These are phyloP conservation scores for Phaeolepiota aurea DNA, from an alignment of 768 basidiomycete species.

Conservation along the genomic window DNA sequence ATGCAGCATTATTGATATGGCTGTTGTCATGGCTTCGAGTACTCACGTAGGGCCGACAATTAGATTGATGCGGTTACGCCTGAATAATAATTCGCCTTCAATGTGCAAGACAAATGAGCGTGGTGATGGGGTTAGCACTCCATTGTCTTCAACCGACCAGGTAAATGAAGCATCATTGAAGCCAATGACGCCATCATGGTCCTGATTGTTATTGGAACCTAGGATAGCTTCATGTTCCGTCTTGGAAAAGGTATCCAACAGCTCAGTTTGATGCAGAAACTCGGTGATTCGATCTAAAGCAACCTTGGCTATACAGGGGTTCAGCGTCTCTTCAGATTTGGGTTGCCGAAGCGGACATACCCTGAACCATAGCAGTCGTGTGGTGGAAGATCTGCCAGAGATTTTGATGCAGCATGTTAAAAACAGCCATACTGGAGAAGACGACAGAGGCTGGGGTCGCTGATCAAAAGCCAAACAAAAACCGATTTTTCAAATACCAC, in stretches of 20 bases:
- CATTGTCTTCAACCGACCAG: slow-evolving; percentile 34
- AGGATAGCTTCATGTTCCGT: neutral
- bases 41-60: slow-evolving; percentile 47
- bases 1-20: neutral
- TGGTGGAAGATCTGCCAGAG: slow-evolving; percentile 24
- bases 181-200: slow-evolving; percentile 28
- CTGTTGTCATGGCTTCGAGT: neutral
- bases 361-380: slow-evolving; percentile 4
- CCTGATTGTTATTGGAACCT: neutral
- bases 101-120: slow-evolving; percentile 44
- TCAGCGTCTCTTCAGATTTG: slow-evolving; percentile 2
- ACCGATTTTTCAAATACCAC: neutral
- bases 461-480: neutral
- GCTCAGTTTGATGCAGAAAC: slow-evolving; percentile 19
- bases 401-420: slow-evolving; percentile 47
- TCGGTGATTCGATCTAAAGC: slow-evolving; percentile 46
- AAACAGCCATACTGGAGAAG: slow-evolving; percentile 46
- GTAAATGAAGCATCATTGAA: slow-evolving; percentile 46
- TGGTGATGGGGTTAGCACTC: slow-evolving; percentile 25
- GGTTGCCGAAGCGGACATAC: slow-evolving; percentile 1
- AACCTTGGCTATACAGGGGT: slow-evolving; percentile 37
- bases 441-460: slow-evolving; percentile 25
- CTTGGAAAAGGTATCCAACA: slow-evolving; percentile 22
- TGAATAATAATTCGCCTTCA: slow-evolving; percentile 48
- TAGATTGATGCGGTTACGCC: slow-evolving; percentile 42